Conservation (phyloP, 2,329 filamentous ascomycete species). For the Colletotrichum kahawae region DNA sequence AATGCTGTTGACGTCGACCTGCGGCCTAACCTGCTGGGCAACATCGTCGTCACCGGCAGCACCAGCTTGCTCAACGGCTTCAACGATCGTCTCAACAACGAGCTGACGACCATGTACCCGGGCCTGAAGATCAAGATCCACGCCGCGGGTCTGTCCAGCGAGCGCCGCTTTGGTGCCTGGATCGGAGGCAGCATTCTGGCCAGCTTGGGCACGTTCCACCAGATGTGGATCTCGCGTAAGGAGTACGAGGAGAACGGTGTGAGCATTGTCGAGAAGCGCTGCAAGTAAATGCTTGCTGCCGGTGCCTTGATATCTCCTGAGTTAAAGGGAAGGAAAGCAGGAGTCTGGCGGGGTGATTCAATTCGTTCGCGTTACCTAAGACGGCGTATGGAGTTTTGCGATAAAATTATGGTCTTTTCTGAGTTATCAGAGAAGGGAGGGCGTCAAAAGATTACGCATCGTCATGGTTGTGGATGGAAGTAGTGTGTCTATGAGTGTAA, state of each 20-base stretch:
- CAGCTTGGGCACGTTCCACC: conserved; percentile 95
- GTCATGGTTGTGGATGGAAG: neutral
- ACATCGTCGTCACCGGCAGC: conserved; percentile 92
- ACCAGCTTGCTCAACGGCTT: conserved; percentile 89
- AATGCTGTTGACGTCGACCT: conserved; percentile 87
- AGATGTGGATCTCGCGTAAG: conserved; percentile 98
- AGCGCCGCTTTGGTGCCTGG: conserved; percentile 93
- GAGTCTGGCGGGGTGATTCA: conserved; percentile 12
- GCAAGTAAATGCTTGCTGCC: conserved; percentile 66
- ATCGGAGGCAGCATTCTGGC: conserved; percentile 95
- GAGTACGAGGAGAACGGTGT: conserved; percentile 96
- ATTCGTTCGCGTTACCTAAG: neutral
- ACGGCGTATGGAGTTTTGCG: conserved; percentile 19
- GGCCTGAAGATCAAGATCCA: conserved; percentile 87
- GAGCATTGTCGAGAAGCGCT: conserved; percentile 92
- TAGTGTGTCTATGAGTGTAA: neutral
- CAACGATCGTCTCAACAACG: conserved; percentile 86
- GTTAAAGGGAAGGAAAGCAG: conserved; percentile 1
- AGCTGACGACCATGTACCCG: conserved; percentile 82
- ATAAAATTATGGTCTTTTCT: conserved; percentile 9
- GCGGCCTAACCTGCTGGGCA: conserved; percentile 80
- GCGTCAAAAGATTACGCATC: conserved; percentile 3
- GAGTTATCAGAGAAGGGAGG: neutral
- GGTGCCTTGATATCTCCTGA: neutral
- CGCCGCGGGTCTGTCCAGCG: conserved; percentile 83